A percentile compares a stretch with the other conserved stretches of the same genome.
Conservation (phyloP, 148 eudicot genomes). For the Vaccinium corymbosum region DNA sequence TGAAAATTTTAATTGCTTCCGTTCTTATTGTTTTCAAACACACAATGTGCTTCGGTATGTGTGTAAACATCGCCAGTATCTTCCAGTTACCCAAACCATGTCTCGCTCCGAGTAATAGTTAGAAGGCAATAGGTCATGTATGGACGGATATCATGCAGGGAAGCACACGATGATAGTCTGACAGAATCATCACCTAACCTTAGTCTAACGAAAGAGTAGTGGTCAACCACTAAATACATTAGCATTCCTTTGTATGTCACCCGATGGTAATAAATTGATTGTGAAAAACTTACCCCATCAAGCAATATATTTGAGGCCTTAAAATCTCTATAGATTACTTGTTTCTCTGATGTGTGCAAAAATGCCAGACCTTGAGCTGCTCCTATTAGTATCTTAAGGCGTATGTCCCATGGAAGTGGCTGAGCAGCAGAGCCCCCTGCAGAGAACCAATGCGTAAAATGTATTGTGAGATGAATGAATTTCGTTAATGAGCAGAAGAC, state of each 20-base stretch:
- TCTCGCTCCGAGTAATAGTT: neutral
- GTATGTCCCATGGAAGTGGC: slow-evolving; percentile 75
- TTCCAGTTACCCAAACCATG: neutral
- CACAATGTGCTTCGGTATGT: neutral
- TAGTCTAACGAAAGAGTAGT: neutral
- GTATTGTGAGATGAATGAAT: neutral
- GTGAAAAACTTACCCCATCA: slow-evolving; percentile 54
- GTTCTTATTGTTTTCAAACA: neutral
- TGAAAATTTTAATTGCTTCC: neutral
- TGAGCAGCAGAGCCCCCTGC: slow-evolving; percentile 67
- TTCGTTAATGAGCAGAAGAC: neutral
- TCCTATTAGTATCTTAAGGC: slow-evolving; percentile 72
- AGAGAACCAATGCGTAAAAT: neutral
- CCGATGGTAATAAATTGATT: neutral
- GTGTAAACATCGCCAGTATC: neutral
- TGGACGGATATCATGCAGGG: neutral
- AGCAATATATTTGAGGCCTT: slow-evolving; percentile 82
- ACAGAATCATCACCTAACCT: neutral
- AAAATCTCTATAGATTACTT: slow-evolving; percentile 69
- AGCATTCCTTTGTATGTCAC: slow-evolving; percentile 8
- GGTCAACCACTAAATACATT: slow-evolving; percentile 3
- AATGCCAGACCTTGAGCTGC: slow-evolving; percentile 78
- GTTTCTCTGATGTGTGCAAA: slow-evolving; percentile 58
- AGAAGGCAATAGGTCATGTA: neutral
- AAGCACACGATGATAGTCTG: neutral